Evolutionary conservation across 352 stramenopile species (phyloP).

Genomic region (Pythium sukuiense): DNA sequence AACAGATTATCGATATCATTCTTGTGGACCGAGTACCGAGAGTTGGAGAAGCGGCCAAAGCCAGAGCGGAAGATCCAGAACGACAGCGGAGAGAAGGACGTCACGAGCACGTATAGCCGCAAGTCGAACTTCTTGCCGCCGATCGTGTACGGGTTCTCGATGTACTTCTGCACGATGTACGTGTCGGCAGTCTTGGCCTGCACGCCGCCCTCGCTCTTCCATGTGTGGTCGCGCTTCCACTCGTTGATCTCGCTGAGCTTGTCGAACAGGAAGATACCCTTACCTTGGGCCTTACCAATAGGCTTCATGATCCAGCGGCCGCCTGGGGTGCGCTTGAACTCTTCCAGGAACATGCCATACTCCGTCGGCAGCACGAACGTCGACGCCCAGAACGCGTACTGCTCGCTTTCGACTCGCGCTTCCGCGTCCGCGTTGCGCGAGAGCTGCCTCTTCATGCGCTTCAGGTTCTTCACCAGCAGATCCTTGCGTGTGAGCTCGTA

Average conservation of each 20-base stretch:
- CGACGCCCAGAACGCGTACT: conserved; percentile 61
- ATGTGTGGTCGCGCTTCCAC: conserved; percentile 51
- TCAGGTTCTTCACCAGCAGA: conserved; percentile 90
- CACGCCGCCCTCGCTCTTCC: conserved; percentile 28
- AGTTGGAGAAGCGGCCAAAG: conserved; percentile 74
- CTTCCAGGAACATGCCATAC: conserved; percentile 80
- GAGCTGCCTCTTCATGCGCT: conserved; percentile 85
- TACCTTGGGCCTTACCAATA: conserved; percentile 70
- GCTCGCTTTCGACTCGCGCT: conserved; percentile 37
- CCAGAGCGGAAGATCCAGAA: conserved; percentile 67
- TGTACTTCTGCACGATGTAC: conserved; percentile 87
- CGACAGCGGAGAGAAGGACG: conserved; percentile 45
- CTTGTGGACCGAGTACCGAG: conserved; percentile 32
- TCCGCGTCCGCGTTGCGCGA: conserved; percentile 53
- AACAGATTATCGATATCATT: conserved; percentile 45
- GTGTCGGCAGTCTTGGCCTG: conserved; percentile 47
- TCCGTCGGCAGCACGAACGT: conserved; percentile 90
- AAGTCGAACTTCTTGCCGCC: conserved; percentile 93
- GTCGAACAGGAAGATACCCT: conserved; percentile 84
- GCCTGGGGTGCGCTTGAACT: conserved; percentile 60
- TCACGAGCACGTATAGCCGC: conserved; percentile 88
- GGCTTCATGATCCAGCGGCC: conserved; percentile 95
- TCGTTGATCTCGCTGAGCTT: conserved; percentile 78
- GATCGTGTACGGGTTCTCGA: conserved; percentile 88
- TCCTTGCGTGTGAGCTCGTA: conserved; percentile 93